Percentiles rank a stretch among this genome's conserved stretches.
phyloP scores from a whole-genome alignment of 202 grass and related monocot species.

The Schoenoplectus triqueter region DNA sequence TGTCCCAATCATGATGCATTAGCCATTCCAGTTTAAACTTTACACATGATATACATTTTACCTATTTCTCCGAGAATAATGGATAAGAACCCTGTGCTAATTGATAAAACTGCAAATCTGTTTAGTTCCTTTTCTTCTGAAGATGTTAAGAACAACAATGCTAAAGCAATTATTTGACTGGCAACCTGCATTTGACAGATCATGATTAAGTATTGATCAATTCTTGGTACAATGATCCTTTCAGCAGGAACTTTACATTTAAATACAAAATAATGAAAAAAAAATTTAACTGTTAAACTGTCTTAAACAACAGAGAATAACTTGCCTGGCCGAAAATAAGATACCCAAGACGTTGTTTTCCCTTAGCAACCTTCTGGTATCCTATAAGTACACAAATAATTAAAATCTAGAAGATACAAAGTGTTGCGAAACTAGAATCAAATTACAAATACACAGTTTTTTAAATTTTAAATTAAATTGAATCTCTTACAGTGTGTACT shows the following conservation, averaged over 20 bases:
- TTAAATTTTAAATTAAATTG: background rate
- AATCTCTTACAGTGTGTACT: constrained; percentile 28
- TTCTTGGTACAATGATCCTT: background rate
- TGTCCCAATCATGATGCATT: constrained; percentile 4
- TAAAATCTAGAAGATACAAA: too few species aligned
- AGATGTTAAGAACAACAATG: constrained; percentile 52
- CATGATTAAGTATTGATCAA: constrained; percentile 31
- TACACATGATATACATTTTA: constrained; percentile 34
- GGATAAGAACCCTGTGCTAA: constrained; percentile 65
- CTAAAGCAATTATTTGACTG: constrained; percentile 50
- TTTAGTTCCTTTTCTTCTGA: constrained; percentile 50
- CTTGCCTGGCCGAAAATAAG: constrained; percentile 72
- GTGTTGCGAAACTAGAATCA: background rate
- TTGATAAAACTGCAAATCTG: constrained; percentile 57
- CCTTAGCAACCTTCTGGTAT: constrained; percentile 79
- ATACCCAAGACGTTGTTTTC: constrained; percentile 65
- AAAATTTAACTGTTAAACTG: background rate
- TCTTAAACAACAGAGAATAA: background rate
- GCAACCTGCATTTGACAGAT: constrained; percentile 53
- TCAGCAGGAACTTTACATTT: constrained; percentile 25
- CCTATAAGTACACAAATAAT: constrained; percentile 51
- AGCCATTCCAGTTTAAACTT: background rate
- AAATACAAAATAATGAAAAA: constrained; percentile 15
- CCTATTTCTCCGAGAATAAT: constrained; percentile 84
- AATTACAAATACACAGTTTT: background rate